These are phyloP conservation scores for Talaromyces liani DNA, from an alignment of 495 filamentous ascomycete species.

Conservation along the genomic window DNA sequence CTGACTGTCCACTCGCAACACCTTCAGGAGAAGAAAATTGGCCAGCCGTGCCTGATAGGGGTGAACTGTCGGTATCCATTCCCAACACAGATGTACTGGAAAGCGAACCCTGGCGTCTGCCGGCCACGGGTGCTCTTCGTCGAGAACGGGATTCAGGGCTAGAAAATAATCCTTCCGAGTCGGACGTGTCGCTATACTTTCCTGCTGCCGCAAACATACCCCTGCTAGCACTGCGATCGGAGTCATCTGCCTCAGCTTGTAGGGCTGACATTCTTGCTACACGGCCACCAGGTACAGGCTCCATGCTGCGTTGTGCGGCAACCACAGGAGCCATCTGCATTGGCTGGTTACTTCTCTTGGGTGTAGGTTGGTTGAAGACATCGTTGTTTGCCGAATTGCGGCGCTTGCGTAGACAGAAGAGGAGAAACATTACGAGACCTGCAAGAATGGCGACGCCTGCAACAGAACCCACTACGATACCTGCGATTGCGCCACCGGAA, in stretches of 20 bases:
- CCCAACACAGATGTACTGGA: constrained; percentile 78
- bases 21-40: constrained; percentile 79
- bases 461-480: constrained; percentile 78
- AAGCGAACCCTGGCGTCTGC: constrained; percentile 78
- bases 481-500: constrained; percentile 80
- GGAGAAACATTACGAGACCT: constrained; percentile 51
- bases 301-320: constrained; percentile 50
- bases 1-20: constrained; percentile 80
- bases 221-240: constrained; percentile 34
- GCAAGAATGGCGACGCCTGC: constrained; percentile 60
- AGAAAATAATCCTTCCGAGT: constrained; percentile 72
- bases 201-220: constrained; percentile 24
- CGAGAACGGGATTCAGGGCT: constrained; percentile 67
- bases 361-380: constrained; percentile 81
- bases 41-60: constrained; percentile 60
- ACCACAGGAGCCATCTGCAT: constrained; percentile 38
- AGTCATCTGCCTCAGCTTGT: constrained; percentile 58
- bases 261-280: constrained; percentile 95
- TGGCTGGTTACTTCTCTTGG: constrained; percentile 47
- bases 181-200: constrained; percentile 65
- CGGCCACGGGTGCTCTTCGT: constrained; percentile 53
- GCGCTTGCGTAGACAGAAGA: constrained; percentile 53
- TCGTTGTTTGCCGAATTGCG: constrained; percentile 52
- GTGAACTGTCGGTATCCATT: constrained; percentile 66
- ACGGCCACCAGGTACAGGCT: constrained; percentile 75